Evolutionary conservation across 306 rosid species (phyloP).

Genomic region (Vigna radiata): DNA sequence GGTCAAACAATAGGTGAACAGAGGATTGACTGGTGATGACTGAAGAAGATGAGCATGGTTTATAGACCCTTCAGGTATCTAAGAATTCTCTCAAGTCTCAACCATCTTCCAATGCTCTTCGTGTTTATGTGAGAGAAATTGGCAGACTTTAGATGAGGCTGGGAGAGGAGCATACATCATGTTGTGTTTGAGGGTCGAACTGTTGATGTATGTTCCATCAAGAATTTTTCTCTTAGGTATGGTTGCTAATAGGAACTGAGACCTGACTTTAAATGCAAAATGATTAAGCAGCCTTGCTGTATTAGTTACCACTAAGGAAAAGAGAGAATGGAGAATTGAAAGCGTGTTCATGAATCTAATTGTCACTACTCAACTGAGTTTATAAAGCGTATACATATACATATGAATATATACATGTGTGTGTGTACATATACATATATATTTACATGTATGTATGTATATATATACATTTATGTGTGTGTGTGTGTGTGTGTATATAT

Average conservation of each 20-base stretch:
- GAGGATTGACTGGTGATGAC: too few species aligned
- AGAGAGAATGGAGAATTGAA: background rate
- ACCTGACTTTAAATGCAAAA: slow-evolving; percentile 15
- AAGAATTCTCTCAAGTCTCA: background rate
- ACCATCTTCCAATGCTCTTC: background rate
- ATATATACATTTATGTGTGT: too few species aligned
- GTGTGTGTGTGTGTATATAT: too few species aligned
- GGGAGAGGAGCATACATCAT: background rate
- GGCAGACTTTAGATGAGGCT: background rate
- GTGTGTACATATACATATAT: too few species aligned
- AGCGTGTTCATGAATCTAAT: background rate
- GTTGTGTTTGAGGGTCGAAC: background rate
- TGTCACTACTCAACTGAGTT: background rate
- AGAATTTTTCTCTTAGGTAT: slow-evolving; percentile 22
- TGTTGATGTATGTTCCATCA: background rate
- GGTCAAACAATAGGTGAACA: background rate
- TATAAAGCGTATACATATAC: background rate
- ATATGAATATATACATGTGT: too few species aligned
- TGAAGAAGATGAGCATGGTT: background rate
- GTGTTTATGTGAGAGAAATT: background rate
- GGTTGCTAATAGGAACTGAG: background rate
- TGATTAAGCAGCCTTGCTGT: slow-evolving; percentile 10
- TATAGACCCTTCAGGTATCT: slow-evolving; percentile 5
- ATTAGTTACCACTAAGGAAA: slow-evolving; percentile 30
- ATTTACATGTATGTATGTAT: too few species aligned